phyloP scores from a whole-genome alignment of 2,329 filamentous ascomycete species.

The Claviceps humidiphila region DNA sequence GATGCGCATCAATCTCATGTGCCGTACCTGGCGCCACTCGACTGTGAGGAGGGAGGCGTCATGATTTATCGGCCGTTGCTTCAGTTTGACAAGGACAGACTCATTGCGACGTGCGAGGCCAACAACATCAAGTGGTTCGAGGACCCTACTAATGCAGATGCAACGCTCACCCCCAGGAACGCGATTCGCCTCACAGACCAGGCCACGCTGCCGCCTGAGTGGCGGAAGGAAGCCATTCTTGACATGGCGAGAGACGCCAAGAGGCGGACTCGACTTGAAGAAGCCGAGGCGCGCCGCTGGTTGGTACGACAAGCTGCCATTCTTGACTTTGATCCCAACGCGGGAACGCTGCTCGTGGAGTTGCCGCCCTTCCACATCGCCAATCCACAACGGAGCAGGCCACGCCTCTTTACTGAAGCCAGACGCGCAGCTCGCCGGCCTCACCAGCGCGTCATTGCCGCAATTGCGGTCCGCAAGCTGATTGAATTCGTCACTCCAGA shows the following conservation, averaged over 20 bases:
- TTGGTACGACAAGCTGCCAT: slow-evolving; percentile 35
- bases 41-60: slow-evolving; percentile 52
- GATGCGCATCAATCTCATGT: slow-evolving; percentile 7
- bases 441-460: slow-evolving; percentile 30
- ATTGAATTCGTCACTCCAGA: slow-evolving; percentile 39
- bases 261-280: slow-evolving; percentile 27
- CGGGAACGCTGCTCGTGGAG: slow-evolving; percentile 33
- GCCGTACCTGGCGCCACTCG: slow-evolving; percentile 22
- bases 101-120: slow-evolving; percentile 64
- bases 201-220: slow-evolving; percentile 51
- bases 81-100: slow-evolving; percentile 53
- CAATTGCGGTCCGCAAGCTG: slow-evolving; percentile 33
- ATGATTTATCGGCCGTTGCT: slow-evolving; percentile 57
- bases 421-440: slow-evolving; percentile 15
- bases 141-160: slow-evolving; percentile 70
- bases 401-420: slow-evolving; percentile 11
- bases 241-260: slow-evolving; percentile 42
- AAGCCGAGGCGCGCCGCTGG: slow-evolving; percentile 39
- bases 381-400: slow-evolving; percentile 2
- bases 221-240: slow-evolving; percentile 53
- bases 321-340: slow-evolving; percentile 31
- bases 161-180: slow-evolving; percentile 66
- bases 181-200: slow-evolving; percentile 56
- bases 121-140: slow-evolving; percentile 63
- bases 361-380: slow-evolving; percentile 23